Evolutionary conservation across 495 filamentous ascomycete genomes (phyloP).

Genomic region (Trypethelium eluteriae): DNA sequence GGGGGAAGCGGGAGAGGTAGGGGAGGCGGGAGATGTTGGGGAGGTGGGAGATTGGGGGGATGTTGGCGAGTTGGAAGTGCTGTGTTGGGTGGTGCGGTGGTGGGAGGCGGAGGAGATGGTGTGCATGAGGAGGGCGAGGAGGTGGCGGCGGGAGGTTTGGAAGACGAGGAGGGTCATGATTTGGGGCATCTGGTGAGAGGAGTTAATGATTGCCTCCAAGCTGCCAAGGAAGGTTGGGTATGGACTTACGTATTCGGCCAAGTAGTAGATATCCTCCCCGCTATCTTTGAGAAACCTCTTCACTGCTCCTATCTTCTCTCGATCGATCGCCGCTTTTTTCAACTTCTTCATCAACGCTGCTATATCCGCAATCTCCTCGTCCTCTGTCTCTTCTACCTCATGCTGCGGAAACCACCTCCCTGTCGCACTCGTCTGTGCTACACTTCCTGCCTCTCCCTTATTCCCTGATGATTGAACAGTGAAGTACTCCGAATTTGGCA

Average conservation of each 20-base stretch:
- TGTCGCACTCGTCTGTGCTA: conserved; percentile 13
- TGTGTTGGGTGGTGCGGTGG: conserved; percentile 27
- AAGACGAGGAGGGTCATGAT: conserved; percentile 85
- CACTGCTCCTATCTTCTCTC: conserved; percentile 79
- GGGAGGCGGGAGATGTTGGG: neutral
- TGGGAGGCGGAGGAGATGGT: conserved; percentile 48
- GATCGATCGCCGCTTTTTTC: conserved; percentile 65
- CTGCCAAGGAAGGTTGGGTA: neutral
- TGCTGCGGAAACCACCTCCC: conserved; percentile 20
- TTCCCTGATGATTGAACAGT: conserved; percentile 53
- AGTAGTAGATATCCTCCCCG: conserved; percentile 69
- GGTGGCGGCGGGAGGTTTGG: conserved; percentile 72
- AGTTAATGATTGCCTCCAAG: neutral
- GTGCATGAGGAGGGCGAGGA: conserved; percentile 59
- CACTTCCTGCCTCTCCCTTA: conserved; percentile 24
- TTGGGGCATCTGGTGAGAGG: conserved; percentile 54
- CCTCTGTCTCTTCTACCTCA: conserved; percentile 27
- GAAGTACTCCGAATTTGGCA: conserved; percentile 80
- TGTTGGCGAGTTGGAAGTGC: neutral
- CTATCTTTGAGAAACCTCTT: conserved; percentile 71
- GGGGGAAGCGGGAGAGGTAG: conserved; percentile 7
- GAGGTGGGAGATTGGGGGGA: neutral
- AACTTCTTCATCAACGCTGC: conserved; percentile 56
- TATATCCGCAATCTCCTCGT: conserved; percentile 58
- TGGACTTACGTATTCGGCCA: conserved; percentile 53